Evolutionary conservation across 257 asterid species (phyloP), one percentile per base, ranked within the genome.

Genomic region (Solanum chaucha): DNA sequence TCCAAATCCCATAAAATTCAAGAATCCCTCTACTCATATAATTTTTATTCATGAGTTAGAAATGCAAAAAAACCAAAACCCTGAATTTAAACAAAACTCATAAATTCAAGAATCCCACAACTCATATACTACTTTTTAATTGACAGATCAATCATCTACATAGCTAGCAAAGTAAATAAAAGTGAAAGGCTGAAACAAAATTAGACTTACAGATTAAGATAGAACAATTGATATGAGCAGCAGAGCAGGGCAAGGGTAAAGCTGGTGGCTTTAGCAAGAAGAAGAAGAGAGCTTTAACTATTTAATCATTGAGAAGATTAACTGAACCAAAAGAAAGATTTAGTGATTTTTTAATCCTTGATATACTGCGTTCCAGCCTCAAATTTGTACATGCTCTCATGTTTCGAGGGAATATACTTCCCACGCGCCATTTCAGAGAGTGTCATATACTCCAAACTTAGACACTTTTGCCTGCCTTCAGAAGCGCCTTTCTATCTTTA

Each of bases 301-400:
- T 72, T 72, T 36, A 73, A 73, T 73, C 17, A 73, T 73, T 73
- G 51, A 73, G 28, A 73, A 73, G 81, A 73, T 36, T 35, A 35
- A 72, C 41, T 71, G 78, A 20, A 14, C 81, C 41, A 19, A 72
- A 72, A 72, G 28, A 73, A 84, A 85, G 46, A 40, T 35, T 87
- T 85, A 51, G 17, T 59, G 34, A 32, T 26, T 28, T 30, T 83
- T 20, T 61, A 61, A 34, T 83, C 30, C 2, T 19, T 82, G 0
- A 34, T 55, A 58, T 55, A 36, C 36, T 82, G n/a, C 78, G 73
- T 41, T 70, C 89, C 89, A 81, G 73, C 88, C 87, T 59, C 82
- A 68, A 86, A 85, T 28, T n/a, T 67, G 46, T 85, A 89, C 89
- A 89, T 87, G 40, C 73, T 35, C 87, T 89, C 87, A 24, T 67